A percentile compares a stretch with the other conserved stretches of the same genome.
Conservation (phyloP, 2,329 filamentous ascomycete species). For the Ambrosiella beaveri region DNA sequence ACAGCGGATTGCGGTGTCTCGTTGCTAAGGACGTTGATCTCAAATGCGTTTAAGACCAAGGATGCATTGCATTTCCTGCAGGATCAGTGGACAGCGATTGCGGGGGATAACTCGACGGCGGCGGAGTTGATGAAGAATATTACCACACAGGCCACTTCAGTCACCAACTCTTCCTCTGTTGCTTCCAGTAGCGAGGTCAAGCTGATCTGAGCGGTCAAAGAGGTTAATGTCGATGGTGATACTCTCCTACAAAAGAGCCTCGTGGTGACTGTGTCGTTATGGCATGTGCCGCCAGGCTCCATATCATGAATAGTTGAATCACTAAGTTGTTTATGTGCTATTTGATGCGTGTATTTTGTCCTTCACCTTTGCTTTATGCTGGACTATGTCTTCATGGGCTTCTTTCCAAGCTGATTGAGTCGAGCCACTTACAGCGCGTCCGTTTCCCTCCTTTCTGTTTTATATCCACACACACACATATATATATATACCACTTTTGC, state of each 20-base stretch:
- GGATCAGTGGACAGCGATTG: conserved; percentile 2
- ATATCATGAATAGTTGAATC: no score
- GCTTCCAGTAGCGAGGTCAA: not conserved
- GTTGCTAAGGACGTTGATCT: conserved; percentile 15
- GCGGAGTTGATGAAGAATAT: not conserved
- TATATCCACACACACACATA: no score
- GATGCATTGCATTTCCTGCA: conserved; percentile 10
- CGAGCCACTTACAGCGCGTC: not conserved
- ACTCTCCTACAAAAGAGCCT: no score
- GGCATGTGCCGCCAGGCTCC: no score
- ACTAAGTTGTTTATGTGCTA: no score
- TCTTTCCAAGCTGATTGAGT: no score
- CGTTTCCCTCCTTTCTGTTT: not conserved
- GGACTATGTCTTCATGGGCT: no score
- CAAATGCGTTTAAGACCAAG: conserved; percentile 2
- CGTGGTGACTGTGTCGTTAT: no score
- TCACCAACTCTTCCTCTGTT: not conserved
- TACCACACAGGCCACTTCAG: not conserved
- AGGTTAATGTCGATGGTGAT: no score
- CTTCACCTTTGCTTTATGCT: no score
- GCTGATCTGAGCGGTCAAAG: not conserved
- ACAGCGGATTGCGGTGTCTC: conserved; percentile 17
- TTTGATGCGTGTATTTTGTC: no score
- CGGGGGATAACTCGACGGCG: conserved; percentile 1
- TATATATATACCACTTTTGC: not conserved